phyloP scores from a whole-genome alignment of 345 rosid species.

The Eucalyptus polyanthemos region DNA sequence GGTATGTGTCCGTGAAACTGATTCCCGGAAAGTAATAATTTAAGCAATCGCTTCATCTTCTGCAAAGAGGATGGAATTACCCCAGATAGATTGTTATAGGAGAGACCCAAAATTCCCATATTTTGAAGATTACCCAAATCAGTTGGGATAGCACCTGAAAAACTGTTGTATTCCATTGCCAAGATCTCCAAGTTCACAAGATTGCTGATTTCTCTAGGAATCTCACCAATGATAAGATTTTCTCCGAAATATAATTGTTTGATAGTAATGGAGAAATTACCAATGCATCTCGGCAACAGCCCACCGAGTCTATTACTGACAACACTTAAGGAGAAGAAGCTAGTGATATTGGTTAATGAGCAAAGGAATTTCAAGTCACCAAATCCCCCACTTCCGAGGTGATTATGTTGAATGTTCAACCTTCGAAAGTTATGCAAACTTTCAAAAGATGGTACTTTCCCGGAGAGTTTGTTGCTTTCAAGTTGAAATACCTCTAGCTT shows the following conservation, averaged over 20 bases:
- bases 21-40: background rate
- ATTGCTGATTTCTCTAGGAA: background rate
- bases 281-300: background rate
- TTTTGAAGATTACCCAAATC: conserved; percentile 1
- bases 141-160: background rate
- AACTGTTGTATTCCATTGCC: background rate
- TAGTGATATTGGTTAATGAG: background rate
- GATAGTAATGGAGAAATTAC: background rate
- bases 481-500: background rate
- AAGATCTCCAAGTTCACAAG: background rate
- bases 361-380: conserved; percentile 1
- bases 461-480: background rate
- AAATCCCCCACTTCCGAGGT: background rate
- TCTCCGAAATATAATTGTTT: accelerated
- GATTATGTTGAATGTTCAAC: background rate
- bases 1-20: conserved; percentile 1
- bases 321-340: accelerated
- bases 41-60: background rate
- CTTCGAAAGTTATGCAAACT: background rate
- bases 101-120: background rate
- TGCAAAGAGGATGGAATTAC: conserved; percentile 3
- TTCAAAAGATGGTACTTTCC: conserved; percentile 1
- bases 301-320: background rate
- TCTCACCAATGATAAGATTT: background rate
- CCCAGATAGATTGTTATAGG: background rate